Base-by-base conservation (phyloP, 495 filamentous ascomycete genomes). In the Penicillium diatomitis region DNA sequence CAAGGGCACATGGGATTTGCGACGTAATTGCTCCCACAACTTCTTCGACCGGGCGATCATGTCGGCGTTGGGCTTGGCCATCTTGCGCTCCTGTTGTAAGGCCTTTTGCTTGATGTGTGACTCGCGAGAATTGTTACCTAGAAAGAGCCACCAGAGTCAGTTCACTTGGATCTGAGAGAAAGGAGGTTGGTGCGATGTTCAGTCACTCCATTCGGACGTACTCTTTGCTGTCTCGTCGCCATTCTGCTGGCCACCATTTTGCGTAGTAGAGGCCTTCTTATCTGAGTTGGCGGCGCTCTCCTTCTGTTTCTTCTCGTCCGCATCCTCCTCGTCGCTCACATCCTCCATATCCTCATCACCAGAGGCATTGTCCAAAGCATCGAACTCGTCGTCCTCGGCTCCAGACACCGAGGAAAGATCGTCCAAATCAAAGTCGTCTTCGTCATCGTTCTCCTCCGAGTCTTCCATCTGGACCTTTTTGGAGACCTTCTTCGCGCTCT, bases 61-160 rank as follows among this genome's bases (percentile, higher is more conserved):
- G 57, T 96, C 88, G 52, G 91, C 88, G 48, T 96, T 82, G 6
- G 94, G 94, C 65, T 96, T 96, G 28, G 85, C 82, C 31, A 86
- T 82, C 75, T 91, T 97, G 56, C 94, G 87, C 62, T 96, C 90
- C 60, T 83, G 83, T 36, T 79, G 82, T 33, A 95, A 76, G 47
- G 83, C 86, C 59, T 89, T 96, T 66, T 99, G 94, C 66, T 96
- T 95, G 28, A 81, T 80, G 62, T 97, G 92, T 10, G 88, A 80
- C 72, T 96, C 91, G 58, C 81, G 82, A 3, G 91, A 95, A 10
- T 49, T 44, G 46, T 57, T 62, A 49, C 58, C 56, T 63, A 35
- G 29, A 38, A 38, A 1, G 5, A 9, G 32, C 40, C 8, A 48
- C 12, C 6, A 3, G 43, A 32, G 49, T 61, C 52, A 58, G 54